Percentiles rank a stretch among this genome's conserved stretches.
Conservation (phyloP, 1,139 yeast species). For the Suhomyces ambrosiae region DNA sequence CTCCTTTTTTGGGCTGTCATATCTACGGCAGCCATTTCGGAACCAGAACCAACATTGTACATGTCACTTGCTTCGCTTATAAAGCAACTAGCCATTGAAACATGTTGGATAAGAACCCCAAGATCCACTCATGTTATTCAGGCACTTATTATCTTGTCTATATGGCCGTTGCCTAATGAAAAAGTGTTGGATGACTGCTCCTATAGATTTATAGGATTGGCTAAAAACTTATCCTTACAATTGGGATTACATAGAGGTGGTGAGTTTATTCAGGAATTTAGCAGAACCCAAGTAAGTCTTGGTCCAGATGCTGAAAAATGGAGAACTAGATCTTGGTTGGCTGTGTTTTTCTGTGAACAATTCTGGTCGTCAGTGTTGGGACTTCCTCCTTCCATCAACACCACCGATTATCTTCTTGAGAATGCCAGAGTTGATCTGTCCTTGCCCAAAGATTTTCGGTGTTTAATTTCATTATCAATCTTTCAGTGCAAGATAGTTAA, state of each 20-base stretch:
- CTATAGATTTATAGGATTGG: conserved; percentile 83
- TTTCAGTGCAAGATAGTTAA: conserved; percentile 84
- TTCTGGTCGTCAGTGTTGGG: conserved; percentile 91
- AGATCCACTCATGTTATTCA: conserved; percentile 93
- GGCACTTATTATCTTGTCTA: conserved; percentile 76
- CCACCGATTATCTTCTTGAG: conserved; percentile 81
- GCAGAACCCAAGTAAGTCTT: conserved; percentile 83
- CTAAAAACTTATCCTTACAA: conserved; percentile 82
- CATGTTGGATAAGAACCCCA: conserved; percentile 93
- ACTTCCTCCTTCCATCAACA: conserved; percentile 76
- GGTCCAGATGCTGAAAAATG: conserved; percentile 89
- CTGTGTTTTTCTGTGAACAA: conserved; percentile 84
- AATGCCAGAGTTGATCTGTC: conserved; percentile 69
- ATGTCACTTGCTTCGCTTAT: conserved; percentile 74
- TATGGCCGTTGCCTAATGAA: conserved; percentile 94
- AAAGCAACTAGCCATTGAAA: conserved; percentile 85
- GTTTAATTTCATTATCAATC: conserved; percentile 71
- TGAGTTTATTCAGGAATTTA: conserved; percentile 85
- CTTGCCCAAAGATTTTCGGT: conserved; percentile 72
- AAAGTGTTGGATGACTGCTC: conserved; percentile 92
- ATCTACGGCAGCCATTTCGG: conserved; percentile 81
- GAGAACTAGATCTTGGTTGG: conserved; percentile 93
- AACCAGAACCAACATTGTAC: conserved; percentile 84
- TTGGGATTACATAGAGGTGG: conserved; percentile 90
- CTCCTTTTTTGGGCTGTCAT: conserved; percentile 89